These are phyloP conservation scores for Hemileccinum rubropunctum DNA, from an alignment of 768 basidiomycete species.

Conservation along the genomic window DNA sequence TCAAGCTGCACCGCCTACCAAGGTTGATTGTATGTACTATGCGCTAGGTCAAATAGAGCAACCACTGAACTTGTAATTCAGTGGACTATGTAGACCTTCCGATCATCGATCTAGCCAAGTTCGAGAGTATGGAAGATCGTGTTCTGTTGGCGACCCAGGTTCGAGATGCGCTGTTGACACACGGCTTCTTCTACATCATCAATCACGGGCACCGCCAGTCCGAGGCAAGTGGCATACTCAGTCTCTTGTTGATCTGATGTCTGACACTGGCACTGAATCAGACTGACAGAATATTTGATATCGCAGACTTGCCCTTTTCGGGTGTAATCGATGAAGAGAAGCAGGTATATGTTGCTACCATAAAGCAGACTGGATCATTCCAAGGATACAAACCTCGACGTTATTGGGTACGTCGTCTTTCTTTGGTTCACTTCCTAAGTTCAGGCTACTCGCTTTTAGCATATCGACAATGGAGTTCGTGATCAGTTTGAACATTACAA, in stretches of 20 bases:
- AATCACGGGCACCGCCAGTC: constrained; percentile 39
- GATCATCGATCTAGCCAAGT: constrained; percentile 48
- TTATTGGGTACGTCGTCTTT: constrained; percentile 41
- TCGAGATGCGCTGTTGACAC: constrained; percentile 43
- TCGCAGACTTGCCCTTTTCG: constrained; percentile 46
- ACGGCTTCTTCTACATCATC: constrained; percentile 43
- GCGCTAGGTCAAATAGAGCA: too few species aligned
- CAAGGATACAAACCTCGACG: constrained; percentile 53
- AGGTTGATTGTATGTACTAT: constrained; percentile 34
- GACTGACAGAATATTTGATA: constrained; percentile 48
- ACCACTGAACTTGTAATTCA: constrained; percentile 23
- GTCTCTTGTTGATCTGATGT: constrained; percentile 17
- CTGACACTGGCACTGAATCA: constrained; percentile 31
- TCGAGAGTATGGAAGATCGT: constrained; percentile 37
- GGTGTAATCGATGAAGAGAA: constrained; percentile 44
- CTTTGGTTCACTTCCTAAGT: neutral
- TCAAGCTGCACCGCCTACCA: constrained; percentile 33
- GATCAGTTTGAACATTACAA: constrained; percentile 68
- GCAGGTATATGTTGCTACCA: constrained; percentile 35
- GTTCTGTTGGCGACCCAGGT: constrained; percentile 38
- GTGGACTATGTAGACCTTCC: constrained; percentile 52
- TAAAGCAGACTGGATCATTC: constrained; percentile 45
- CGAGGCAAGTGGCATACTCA: constrained; percentile 23
- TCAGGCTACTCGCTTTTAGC: constrained; percentile 34
- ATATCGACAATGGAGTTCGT: constrained; percentile 57